Percentiles rank a stretch among this genome's conserved stretches.
Evolutionary conservation across 371 early-diverging fungal genomes (phyloP).

Genomic region (Mortierella sp.): DNA sequence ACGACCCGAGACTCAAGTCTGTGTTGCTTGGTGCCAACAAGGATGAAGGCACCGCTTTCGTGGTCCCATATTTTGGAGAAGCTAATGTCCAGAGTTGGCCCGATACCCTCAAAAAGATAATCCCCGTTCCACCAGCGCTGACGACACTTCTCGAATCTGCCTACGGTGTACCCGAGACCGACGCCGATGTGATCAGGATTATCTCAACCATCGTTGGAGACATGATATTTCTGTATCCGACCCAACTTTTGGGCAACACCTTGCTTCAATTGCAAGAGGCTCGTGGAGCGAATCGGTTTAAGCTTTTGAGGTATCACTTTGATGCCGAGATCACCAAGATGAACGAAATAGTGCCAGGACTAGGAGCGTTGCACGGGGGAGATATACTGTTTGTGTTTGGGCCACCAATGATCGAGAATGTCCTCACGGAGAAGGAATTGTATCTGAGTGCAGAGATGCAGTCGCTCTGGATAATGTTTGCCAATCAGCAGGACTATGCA

Average conservation of each 20-base stretch:
- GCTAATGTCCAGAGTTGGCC: slow-evolving; percentile 14
- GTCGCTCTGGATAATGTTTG: slow-evolving; percentile 4
- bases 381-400: slow-evolving; percentile 10
- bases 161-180: slow-evolving; percentile 24
- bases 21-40: slow-evolving; percentile 29
- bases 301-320: slow-evolving; percentile 2
- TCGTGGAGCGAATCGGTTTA: background rate
- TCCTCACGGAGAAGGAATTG: slow-evolving; percentile 6
- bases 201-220: slow-evolving; percentile 5
- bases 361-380: slow-evolving; percentile 7
- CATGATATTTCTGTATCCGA: no score
- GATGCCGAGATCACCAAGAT: slow-evolving; percentile 10
- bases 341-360: slow-evolving; percentile 5
- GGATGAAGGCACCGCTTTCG: slow-evolving; percentile 25
- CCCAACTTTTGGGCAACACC: background rate
- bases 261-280: background rate
- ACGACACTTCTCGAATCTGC: slow-evolving; percentile 13
- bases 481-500: background rate
- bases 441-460: slow-evolving; percentile 7
- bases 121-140: slow-evolving; percentile 3
- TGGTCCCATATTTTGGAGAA: slow-evolving; percentile 2
- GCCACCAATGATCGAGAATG: background rate
- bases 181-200: slow-evolving; percentile 21
- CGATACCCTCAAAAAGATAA: background rate
- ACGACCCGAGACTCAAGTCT: slow-evolving; percentile 24